These are phyloP conservation scores for Brassica nigra DNA, from an alignment of 345 rosid species.

Conservation along the genomic window DNA sequence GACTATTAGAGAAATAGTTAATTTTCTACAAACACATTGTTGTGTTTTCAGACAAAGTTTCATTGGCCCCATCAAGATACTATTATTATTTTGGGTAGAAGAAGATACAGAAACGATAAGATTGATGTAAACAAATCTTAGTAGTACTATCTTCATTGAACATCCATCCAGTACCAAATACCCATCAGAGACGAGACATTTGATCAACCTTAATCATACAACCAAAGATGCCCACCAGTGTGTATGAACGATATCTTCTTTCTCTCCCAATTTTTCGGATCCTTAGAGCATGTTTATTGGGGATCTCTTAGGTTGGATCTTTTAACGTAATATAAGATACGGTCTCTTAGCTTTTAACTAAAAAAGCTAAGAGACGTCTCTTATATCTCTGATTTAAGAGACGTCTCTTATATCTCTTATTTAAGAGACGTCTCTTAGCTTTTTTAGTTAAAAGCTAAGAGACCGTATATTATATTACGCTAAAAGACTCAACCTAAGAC, in stretches of 20 bases:
- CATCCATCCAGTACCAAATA: conserved; percentile 77
- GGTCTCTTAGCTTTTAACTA: too few relatives aligned
- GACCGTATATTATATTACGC: too few relatives aligned
- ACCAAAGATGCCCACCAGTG: conserved; percentile 83
- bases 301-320: too few relatives aligned
- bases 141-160: conserved; percentile 31
- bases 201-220: conserved; percentile 80
- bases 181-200: conserved; percentile 56
- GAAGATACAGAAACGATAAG: conserved; percentile 14
- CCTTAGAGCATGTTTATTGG: conserved; percentile 16
- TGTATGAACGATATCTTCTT: conserved; percentile 78
- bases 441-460: too few relatives aligned
- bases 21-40: background rate
- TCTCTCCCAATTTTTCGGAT: conserved; percentile 81
- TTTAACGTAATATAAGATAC: too few relatives aligned
- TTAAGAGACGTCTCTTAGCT: too few relatives aligned
- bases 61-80: background rate
- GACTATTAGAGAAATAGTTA: conserved; percentile 17
- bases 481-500: too few relatives aligned
- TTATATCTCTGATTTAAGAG: too few relatives aligned
- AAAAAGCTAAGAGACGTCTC: too few relatives aligned
- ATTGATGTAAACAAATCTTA: conserved; percentile 13
- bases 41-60: conserved; percentile 3
- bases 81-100: conserved; percentile 4
- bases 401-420: too few relatives aligned